These are phyloP conservation scores for Rhizopogon vulgaris DNA, from an alignment of 768 basidiomycete species.

Conservation along the genomic window DNA sequence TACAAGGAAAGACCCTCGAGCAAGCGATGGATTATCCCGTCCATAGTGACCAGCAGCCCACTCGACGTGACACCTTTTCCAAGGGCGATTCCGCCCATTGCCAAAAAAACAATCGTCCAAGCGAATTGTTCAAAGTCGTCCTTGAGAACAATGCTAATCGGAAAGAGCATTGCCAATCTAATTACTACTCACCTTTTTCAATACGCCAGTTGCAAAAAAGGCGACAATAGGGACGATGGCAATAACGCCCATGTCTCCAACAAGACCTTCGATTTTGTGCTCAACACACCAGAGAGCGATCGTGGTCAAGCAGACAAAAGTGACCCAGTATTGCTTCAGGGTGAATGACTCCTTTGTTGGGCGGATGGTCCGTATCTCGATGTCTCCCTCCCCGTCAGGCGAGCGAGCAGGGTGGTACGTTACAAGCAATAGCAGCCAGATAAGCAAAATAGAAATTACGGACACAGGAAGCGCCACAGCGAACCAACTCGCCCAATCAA, in stretches of 20 bases:
- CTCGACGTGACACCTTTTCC: conserved; percentile 90
- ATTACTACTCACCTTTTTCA: conserved; percentile 70
- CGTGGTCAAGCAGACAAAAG: conserved; percentile 74
- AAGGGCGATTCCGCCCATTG: conserved; percentile 96
- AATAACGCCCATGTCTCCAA: conserved; percentile 98
- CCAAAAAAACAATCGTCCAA: conserved; percentile 93
- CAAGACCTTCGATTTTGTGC: conserved; percentile 60
- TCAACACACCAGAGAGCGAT: conserved; percentile 90
- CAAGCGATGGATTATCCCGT: conserved; percentile 48
- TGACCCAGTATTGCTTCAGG: conserved; percentile 84
- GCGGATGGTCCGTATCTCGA: conserved; percentile 81
- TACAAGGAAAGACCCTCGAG: conserved; percentile 62
- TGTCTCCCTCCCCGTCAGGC: conserved; percentile 68
- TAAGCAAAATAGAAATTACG: conserved; percentile 74
- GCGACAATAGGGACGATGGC: conserved; percentile 89
- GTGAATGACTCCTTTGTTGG: conserved; percentile 80
- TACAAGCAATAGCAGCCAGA: conserved; percentile 85
- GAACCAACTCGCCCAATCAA: conserved; percentile 94
- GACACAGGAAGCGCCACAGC: conserved; percentile 91
- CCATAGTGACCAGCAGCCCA: conserved; percentile 79
- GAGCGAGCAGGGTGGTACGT: conserved; percentile 72
- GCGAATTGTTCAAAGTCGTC: conserved; percentile 93
- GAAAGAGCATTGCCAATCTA: neutral
- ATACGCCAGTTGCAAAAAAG: conserved; percentile 89
- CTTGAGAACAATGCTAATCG: conserved; percentile 31